These are phyloP conservation scores for Penicillium occitanis DNA, from an alignment of 2,329 filamentous ascomycete genomes.

Conservation along the genomic window DNA sequence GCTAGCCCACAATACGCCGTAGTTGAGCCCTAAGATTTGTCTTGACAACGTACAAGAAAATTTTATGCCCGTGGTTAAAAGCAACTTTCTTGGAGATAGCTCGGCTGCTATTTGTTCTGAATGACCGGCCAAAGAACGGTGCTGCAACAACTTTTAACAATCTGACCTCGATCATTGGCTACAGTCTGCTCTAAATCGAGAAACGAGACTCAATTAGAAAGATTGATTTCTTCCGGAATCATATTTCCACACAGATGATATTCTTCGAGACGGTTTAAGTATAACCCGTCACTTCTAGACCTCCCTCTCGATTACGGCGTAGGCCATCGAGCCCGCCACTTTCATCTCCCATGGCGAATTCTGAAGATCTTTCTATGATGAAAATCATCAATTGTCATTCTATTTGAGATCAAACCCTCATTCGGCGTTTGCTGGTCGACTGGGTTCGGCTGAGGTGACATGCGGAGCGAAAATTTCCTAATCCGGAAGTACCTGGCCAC, in stretches of 20 bases:
- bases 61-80: not conserved
- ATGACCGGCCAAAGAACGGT: not conserved
- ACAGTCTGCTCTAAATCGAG: not conserved
- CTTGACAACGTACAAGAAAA: not conserved
- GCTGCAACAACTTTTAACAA: not conserved
- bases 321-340: not conserved
- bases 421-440: not conserved
- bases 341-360: not conserved
- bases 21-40: not conserved
- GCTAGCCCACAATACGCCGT: not conserved
- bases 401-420: not conserved
- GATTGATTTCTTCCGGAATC: no score
- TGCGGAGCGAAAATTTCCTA: conserved; percentile 16
- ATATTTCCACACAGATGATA: not conserved
- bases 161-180: not conserved
- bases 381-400: not conserved
- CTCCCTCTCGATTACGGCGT: not conserved
- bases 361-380: not conserved
- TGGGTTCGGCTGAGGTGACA: conserved; percentile 14
- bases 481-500: conserved; percentile 19
- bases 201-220: not conserved
- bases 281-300: not conserved
- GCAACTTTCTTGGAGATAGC: not conserved
- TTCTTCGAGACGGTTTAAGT: not conserved
- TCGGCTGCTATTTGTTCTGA: not conserved